Base-by-base conservation (phyloP, 2,329 filamentous ascomycete genomes). In the Penicillium sp. region DNA sequence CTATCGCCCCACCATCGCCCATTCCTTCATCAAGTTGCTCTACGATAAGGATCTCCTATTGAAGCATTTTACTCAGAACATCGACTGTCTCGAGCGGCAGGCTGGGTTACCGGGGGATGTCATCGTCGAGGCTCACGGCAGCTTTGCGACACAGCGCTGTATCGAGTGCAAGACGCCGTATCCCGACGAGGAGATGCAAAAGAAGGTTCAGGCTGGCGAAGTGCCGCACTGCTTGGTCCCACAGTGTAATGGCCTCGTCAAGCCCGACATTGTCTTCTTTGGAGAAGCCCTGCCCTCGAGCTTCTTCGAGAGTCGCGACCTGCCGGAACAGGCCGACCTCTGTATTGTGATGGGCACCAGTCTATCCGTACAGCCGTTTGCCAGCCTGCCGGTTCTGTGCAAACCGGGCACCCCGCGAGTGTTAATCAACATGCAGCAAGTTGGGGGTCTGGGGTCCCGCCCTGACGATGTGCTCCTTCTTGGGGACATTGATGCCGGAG, bases 1-100 rank as follows among this genome's bases (percentile, higher is more conserved):
- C 70, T 97, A 91, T 79, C 84, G 89, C 57, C 95, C 95, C 0
- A 99, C 95, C 1, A 82, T 98, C 57, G 90, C 93, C 1, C 95
- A 99, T 78, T 89, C 87, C 38, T 99, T 99, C 77, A 88, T 99
- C 70, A 84, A 87, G 14, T 82, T 99, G 26, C 86, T 98, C 16
- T 85, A 93, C 59, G 82, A 88, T 62, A 97, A 96, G 78, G 87
- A 86, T 4, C 81, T 94, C 43, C 81, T 99, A 26, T 81, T 89
- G 66, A 95, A 93, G 81, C 85, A 95, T 56, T 99, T 98, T 76
- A 97, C 95, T 0, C 95, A 99, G 74, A 99, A 99, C 73, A 98
- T 99, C 68, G 95, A 99, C 79, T 97, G 93, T 71, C 84, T 99
- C 13, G 95, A 99, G 78, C 87, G 93, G 25, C 84, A 86, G 67